Evolutionary conservation across 768 basidiomycete genomes (phyloP).

Genomic region (Agaricus sinodeliciosus): DNA sequence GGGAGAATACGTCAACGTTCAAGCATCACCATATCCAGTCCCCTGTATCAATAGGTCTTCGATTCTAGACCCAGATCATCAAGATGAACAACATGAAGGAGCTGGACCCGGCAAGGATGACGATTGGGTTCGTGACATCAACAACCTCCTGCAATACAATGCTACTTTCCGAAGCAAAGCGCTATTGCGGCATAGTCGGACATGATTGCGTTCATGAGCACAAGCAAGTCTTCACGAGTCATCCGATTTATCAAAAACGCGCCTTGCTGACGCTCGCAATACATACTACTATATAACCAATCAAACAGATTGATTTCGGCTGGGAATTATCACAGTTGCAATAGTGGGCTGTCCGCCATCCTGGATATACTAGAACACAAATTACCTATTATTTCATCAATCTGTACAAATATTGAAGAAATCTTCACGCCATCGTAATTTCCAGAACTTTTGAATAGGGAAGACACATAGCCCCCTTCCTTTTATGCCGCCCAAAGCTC

Average conservation of each 20-base stretch:
- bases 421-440: neutral
- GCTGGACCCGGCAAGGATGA: conserved; percentile 78
- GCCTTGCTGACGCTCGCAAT: neutral
- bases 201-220: conserved; percentile 26
- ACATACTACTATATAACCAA: neutral
- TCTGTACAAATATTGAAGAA: no score
- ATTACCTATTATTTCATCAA: no score
- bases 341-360: no score
- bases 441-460: no score
- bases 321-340: no score
- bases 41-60: conserved; percentile 90
- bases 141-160: conserved; percentile 91
- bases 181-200: conserved; percentile 66
- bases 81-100: conserved; percentile 48
- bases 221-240: neutral
- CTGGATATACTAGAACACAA: no score
- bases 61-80: conserved; percentile 46
- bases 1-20: conserved; percentile 80
- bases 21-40: conserved; percentile 82
- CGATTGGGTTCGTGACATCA: conserved; percentile 97
- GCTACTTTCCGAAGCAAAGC: conserved; percentile 90
- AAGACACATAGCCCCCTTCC: no score
- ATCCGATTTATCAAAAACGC: neutral
- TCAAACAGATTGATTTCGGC: no score
- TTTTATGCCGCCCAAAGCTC: no score